Base-by-base conservation (phyloP, 441 rosid genomes). In the Arabidopsis lyrata region DNA sequence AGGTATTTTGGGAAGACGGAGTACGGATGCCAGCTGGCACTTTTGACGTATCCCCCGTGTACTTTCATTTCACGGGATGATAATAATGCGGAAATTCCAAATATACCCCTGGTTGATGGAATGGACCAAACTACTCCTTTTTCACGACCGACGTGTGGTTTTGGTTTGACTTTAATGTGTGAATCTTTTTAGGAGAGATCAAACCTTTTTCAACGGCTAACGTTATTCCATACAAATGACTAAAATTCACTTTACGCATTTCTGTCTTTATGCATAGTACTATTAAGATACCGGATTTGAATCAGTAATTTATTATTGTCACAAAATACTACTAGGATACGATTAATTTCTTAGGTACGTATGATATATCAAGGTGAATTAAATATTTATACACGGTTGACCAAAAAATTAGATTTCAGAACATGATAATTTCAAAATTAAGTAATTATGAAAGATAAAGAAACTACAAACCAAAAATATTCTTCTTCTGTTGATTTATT, bases 51-150 rank as follows among this genome's bases (percentile, higher is more conserved):
- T n/a, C 2, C 31, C 47, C 20, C 71, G 52, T 73, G 77, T 34
- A 53, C 70, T 39, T 53, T 15, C 5, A 24, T 24, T 24, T 24
- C 27, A 24, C 31, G 31, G 31, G 31, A 29, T 29, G 5, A 29
- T 29, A 29, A 3, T 22, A 24, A 42, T 20, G 48, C 13, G 13
- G 1, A 22, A 60, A 39, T 34, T 2, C 48, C 78, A 15, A 60
- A 52, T 2, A 13, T 52, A 50, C 78, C 68, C 73, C 55, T 75
- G 5, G 24, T 9, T 2, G 38, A 48, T 12, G 55, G 29, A 49
- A 31, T 67, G 53, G 72, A 73, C 72, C 72, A 73, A 73, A 65
- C 67, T 10, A 67, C 62, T 66, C 22, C 67, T 66, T 66, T 74
- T 59, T 11, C 27, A 58, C 62, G 29, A 20, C 78, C 59, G 50